Conservation (phyloP, 176 grass and related monocot genomes). For the Leersia perrieri region DNA sequence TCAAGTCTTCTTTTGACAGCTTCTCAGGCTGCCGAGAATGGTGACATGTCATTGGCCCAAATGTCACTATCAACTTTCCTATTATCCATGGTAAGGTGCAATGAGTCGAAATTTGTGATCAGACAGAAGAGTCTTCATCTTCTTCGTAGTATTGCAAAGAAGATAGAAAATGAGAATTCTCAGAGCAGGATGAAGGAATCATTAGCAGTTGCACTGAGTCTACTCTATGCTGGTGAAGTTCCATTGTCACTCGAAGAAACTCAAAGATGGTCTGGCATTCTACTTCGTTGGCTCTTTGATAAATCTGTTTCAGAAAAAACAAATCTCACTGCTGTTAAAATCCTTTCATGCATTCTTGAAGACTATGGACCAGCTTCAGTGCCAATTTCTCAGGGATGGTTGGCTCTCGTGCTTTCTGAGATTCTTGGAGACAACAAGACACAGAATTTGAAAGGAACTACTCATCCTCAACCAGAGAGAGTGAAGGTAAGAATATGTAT, state of each 20-base stretch:
- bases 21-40: conserved; percentile 72
- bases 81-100: conserved; percentile 70
- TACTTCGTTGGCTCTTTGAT: conserved; percentile 85
- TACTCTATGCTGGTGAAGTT: conserved; percentile 77
- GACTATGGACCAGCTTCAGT: conserved; percentile 75
- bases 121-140: conserved; percentile 83
- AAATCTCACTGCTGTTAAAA: conserved; percentile 62
- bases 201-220: conserved; percentile 63
- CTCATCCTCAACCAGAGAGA: conserved; percentile 62
- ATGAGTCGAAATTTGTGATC: conserved; percentile 75
- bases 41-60: conserved; percentile 73
- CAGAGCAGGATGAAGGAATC: conserved; percentile 72
- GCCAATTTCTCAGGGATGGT: conserved; percentile 98
- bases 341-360: conserved; percentile 84
- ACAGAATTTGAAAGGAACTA: conserved; percentile 53
- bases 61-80: conserved; percentile 85
- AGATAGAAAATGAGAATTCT: conserved; percentile 63
- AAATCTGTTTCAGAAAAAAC: conserved; percentile 72
- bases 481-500: conserved; percentile 54
- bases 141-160: conserved; percentile 81
- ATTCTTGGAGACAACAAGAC: conserved; percentile 66
- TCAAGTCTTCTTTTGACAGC: conserved; percentile 90
- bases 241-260: conserved; percentile 86
- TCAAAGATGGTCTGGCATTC: conserved; percentile 90
- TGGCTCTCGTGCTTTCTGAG: conserved; percentile 72